A percentile compares a stretch with the other conserved stretches of the same genome.
Conservation (phyloP, 1,139 yeast species). For the Pichia sp. region DNA sequence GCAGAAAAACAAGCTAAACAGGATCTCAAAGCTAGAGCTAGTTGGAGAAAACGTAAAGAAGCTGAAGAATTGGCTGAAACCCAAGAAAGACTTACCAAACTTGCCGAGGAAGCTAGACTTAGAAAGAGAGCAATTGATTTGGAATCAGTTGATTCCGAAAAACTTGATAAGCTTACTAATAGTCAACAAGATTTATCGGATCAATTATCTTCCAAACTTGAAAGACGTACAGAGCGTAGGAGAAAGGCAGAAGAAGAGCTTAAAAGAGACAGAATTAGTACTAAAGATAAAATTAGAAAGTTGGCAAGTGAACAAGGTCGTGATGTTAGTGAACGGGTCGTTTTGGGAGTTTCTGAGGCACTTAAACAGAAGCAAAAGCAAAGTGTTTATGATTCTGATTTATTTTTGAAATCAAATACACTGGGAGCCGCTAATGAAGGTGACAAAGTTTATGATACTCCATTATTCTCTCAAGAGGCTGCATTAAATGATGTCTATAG, state of each 20-base stretch:
- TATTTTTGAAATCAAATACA: slow-evolving; percentile 41
- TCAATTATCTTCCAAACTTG: background rate
- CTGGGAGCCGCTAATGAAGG: slow-evolving; percentile 34
- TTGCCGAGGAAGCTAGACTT: slow-evolving; percentile 52
- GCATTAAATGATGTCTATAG: slow-evolving; percentile 46
- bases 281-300: slow-evolving; percentile 38
- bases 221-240: slow-evolving; percentile 39
- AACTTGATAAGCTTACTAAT: too few relatives aligned
- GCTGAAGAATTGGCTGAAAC: slow-evolving; percentile 51
- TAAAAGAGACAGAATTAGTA: slow-evolving; percentile 38
- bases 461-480: slow-evolving; percentile 48
- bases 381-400: slow-evolving; percentile 48
- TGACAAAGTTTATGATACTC: slow-evolving; percentile 50
- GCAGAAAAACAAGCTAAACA: slow-evolving; percentile 75
- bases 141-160: too few relatives aligned
- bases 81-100: slow-evolving; percentile 50
- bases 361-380: slow-evolving; percentile 27
- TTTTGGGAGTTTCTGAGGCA: slow-evolving; percentile 40
- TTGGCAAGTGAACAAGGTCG: slow-evolving; percentile 42
- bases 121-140: background rate
- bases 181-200: too few relatives aligned
- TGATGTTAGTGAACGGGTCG: slow-evolving; percentile 50
- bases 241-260: slow-evolving; percentile 42
- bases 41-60: slow-evolving; percentile 47
- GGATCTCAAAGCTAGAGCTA: slow-evolving; percentile 57